These are phyloP conservation scores for Haematococcus sp. DNA, from an alignment of 139 green algal species.

Conservation along the genomic window DNA sequence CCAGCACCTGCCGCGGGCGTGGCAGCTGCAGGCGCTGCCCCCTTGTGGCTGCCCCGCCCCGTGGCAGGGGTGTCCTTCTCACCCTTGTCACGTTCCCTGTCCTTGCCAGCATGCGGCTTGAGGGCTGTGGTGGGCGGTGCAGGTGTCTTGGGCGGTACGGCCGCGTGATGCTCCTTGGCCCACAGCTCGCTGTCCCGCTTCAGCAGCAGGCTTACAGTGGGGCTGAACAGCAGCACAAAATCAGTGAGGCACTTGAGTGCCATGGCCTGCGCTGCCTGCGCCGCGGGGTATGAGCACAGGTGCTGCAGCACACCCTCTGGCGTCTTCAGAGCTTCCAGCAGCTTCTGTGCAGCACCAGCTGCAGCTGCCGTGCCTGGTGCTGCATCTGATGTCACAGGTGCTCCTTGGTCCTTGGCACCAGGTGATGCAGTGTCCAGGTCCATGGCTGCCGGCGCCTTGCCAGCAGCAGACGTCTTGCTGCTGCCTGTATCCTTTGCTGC, in stretches of 20 bases:
- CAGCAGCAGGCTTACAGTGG: conserved; percentile 73
- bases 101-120: no score
- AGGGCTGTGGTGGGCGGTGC: no score
- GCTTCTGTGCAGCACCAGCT: conserved; percentile 1
- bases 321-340: conserved; percentile 11
- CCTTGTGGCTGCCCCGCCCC: neutral
- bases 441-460: conserved; percentile 6
- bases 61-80: neutral
- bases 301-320: conserved; percentile 32
- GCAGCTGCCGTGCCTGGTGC: conserved; percentile 11
- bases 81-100: conserved; percentile 1
- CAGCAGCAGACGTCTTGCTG: neutral
- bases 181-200: conserved; percentile 69
- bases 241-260: conserved; percentile 81
- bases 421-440: conserved; percentile 21
- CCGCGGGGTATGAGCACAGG: conserved; percentile 17
- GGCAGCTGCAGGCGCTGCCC: neutral
- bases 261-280: conserved; percentile 56
- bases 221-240: conserved; percentile 74
- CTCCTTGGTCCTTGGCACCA: neutral
- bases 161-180: conserved; percentile 10
- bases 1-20: neutral
- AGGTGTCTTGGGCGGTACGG: neutral
- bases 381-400: conserved; percentile 7
- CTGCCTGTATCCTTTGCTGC: neutral